Evolutionary conservation across 345 rosid species (phyloP).

Genomic region (Bruguiera sexangula): DNA sequence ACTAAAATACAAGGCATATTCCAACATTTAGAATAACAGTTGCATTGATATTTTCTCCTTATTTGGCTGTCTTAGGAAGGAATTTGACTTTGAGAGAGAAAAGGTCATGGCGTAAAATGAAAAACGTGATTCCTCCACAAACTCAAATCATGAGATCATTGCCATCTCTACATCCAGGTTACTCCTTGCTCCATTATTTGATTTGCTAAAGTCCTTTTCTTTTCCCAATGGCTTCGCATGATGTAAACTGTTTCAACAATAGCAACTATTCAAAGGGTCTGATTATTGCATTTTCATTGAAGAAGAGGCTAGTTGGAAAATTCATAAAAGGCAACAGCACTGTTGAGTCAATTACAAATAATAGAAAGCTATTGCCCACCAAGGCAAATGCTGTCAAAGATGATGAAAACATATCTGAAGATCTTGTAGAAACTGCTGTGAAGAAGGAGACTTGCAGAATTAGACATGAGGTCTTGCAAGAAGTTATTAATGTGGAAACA

Average conservation of each 20-base stretch:
- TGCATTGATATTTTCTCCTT: background rate
- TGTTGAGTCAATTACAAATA: background rate
- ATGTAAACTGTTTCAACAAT: background rate
- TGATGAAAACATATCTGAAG: no score
- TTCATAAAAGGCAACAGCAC: background rate
- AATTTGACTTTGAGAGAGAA: constrained; percentile 10
- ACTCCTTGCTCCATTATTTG: no score
- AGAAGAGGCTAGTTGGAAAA: constrained; percentile 4
- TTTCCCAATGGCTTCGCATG: background rate
- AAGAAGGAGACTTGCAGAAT: background rate
- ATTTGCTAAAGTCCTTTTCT: no score
- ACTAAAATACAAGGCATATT: no score
- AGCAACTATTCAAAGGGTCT: constrained; percentile 7
- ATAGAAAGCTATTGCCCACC: background rate
- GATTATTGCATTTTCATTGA: constrained; percentile 10
- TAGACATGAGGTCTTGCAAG: no score
- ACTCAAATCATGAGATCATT: no score
- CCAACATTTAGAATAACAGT: background rate
- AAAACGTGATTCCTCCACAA: background rate
- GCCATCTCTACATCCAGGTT: no score
- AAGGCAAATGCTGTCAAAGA: no score
- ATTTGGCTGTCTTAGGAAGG: constrained; percentile 4
- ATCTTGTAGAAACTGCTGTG: background rate
- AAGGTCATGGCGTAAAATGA: background rate
- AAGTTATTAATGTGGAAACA: no score